Conservation (phyloP, 352 stramenopile species). For the Globisporangium splendens region DNA sequence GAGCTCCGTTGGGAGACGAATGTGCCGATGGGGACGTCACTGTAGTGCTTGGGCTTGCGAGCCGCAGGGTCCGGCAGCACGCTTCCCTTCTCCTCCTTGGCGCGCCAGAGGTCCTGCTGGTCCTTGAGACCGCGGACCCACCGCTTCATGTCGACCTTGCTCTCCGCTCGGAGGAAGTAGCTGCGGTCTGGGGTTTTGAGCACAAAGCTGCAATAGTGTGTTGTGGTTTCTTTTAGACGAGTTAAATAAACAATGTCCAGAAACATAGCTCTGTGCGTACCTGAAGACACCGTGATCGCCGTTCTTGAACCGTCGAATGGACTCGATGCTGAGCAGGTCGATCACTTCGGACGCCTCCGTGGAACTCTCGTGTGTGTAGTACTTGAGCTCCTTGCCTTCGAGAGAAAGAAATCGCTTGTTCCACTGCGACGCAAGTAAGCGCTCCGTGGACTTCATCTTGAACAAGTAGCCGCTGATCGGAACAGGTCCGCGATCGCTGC, state of each 20-base stretch:
- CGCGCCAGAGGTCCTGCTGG: constrained; percentile 81
- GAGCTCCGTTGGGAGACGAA: constrained; percentile 38
- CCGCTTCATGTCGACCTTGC: constrained; percentile 86
- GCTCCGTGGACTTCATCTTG: constrained; percentile 81
- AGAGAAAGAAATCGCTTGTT: constrained; percentile 81
- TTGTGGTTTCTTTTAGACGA: neutral
- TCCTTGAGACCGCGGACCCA: constrained; percentile 80
- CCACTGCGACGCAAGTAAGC: constrained; percentile 72
- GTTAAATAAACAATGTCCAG: neutral
- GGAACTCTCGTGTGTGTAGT: constrained; percentile 65
- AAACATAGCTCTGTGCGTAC: neutral
- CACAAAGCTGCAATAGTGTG: constrained; percentile 49
- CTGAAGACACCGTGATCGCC: constrained; percentile 75
- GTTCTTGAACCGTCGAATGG: constrained; percentile 78
- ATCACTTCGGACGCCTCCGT: constrained; percentile 67
- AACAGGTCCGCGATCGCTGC: constrained; percentile 47
- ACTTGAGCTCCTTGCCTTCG: constrained; percentile 74
- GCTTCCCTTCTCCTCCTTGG: constrained; percentile 35
- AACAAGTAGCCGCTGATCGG: constrained; percentile 80
- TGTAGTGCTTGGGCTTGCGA: constrained; percentile 76
- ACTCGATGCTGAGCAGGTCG: constrained; percentile 70
- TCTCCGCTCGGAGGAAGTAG: constrained; percentile 79
- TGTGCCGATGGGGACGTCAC: constrained; percentile 37
- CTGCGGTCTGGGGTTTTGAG: constrained; percentile 71
- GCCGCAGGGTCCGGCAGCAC: constrained; percentile 23